Conservation (phyloP, 306 rosid species). For the Fagus crenata region DNA sequence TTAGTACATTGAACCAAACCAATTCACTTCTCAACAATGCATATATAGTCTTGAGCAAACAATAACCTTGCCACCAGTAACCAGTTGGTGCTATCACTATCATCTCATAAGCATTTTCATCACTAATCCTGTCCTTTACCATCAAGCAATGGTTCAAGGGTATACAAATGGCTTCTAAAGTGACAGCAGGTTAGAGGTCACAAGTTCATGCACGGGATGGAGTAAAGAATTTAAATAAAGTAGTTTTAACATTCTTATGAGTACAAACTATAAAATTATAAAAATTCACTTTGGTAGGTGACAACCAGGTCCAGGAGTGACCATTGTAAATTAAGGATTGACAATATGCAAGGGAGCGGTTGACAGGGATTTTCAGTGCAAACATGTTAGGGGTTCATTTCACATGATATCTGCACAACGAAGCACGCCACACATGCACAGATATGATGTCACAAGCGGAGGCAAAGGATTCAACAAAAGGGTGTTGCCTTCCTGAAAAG, state of each 20-base stretch:
- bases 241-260: background rate
- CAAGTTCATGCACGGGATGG: background rate
- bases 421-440: background rate
- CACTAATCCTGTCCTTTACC: background rate
- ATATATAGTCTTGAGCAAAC: background rate
- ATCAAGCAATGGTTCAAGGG: background rate
- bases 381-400: background rate
- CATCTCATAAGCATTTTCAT: background rate
- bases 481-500: background rate
- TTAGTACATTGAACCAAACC: background rate
- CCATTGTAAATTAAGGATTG: background rate
- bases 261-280: background rate
- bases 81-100: background rate
- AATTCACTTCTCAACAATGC: background rate
- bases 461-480: background rate
- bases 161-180: background rate
- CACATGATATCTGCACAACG: background rate
- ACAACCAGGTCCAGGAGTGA: background rate
- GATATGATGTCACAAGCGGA: background rate
- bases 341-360: background rate
- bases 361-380: background rate
- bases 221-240: background rate
- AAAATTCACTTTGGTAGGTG: background rate
- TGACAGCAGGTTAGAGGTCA: background rate
- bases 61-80: too few relatives aligned